Evolutionary conservation across 768 basidiomycete species (phyloP).

Genomic region (Russula dissimulans): DNA sequence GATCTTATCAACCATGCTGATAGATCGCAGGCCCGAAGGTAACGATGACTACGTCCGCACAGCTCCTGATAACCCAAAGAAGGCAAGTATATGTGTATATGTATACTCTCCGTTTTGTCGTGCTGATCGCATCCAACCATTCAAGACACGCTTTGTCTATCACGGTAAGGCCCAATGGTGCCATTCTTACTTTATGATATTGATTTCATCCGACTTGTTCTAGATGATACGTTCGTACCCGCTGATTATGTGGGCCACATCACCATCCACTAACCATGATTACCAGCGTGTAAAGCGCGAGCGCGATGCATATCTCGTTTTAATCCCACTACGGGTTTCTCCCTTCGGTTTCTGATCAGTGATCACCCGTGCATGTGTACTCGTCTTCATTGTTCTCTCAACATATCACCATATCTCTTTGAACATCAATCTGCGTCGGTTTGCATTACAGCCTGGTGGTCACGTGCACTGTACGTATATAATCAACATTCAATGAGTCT

Average conservation of each 20-base stretch:
- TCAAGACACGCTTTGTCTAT: constrained; percentile 71
- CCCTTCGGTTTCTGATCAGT: not conserved
- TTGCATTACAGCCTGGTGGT: not conserved
- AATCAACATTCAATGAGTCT: not conserved
- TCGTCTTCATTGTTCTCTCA: constrained; percentile 6
- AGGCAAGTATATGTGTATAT: constrained; percentile 37
- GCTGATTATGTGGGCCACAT: not conserved
- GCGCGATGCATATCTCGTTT: not conserved
- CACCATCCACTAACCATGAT: not conserved
- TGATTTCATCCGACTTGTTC: not conserved
- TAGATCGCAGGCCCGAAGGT: constrained; percentile 52
- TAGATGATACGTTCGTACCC: constrained; percentile 20
- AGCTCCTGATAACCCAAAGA: constrained; percentile 82
- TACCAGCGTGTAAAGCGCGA: constrained; percentile 11
- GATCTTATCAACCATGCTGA: not conserved
- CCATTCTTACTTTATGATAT: not conserved
- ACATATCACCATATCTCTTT: constrained; percentile 9
- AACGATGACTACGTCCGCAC: constrained; percentile 74
- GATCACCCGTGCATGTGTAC: constrained; percentile 4
- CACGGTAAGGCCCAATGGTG: constrained; percentile 43
- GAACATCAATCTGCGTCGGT: constrained; percentile 1
- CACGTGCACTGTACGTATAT: not conserved
- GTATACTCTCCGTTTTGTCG: not conserved
- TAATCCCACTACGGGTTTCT: not conserved
- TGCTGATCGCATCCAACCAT: constrained; percentile 3